A percentile compares a stretch with the other conserved stretches of the same genome.
Evolutionary conservation across 768 basidiomycete genomes (phyloP).

Genomic region (Suillus cothurnatus): DNA sequence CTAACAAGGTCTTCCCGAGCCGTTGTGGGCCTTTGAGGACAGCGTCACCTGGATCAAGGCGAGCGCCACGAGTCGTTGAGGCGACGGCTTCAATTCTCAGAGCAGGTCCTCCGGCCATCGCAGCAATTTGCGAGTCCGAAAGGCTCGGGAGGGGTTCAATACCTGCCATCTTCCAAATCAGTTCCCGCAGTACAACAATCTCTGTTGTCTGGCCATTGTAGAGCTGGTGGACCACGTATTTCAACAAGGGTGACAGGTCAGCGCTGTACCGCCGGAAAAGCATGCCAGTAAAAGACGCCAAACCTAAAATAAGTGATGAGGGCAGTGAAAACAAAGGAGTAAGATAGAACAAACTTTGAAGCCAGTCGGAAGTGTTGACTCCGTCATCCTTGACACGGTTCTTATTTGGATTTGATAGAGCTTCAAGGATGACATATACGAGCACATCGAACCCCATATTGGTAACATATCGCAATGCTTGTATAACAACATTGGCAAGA

Average conservation of each 20-base stretch:
- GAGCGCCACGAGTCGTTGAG: conserved; percentile 74
- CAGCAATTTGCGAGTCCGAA: conserved; percentile 83
- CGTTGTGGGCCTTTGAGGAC: conserved; percentile 66
- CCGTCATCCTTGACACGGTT: conserved; percentile 89
- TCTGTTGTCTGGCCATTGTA: conserved; percentile 83
- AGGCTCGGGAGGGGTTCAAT: conserved; percentile 90
- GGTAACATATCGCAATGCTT: conserved; percentile 85
- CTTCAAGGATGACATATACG: conserved; percentile 84
- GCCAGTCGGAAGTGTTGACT: conserved; percentile 87
- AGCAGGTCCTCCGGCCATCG: conserved; percentile 89
- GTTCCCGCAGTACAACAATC: conserved; percentile 86
- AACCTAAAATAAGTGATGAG: conserved; percentile 50
- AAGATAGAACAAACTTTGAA: conserved; percentile 71
- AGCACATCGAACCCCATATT: conserved; percentile 95
- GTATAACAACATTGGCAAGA: conserved; percentile 85
- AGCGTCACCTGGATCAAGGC: conserved; percentile 66
- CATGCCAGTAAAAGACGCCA: conserved; percentile 92
- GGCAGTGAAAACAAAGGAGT: conserved; percentile 13
- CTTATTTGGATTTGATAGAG: conserved; percentile 81
- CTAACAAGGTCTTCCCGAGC: conserved; percentile 64
- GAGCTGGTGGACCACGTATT: conserved; percentile 91
- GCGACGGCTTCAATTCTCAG: conserved; percentile 88
- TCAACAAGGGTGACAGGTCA: conserved; percentile 80
- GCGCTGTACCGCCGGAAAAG: conserved; percentile 86
- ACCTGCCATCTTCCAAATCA: conserved; percentile 95